Base-by-base conservation (phyloP, 768 basidiomycete species). In the Udeniomyces megalosporus region DNA sequence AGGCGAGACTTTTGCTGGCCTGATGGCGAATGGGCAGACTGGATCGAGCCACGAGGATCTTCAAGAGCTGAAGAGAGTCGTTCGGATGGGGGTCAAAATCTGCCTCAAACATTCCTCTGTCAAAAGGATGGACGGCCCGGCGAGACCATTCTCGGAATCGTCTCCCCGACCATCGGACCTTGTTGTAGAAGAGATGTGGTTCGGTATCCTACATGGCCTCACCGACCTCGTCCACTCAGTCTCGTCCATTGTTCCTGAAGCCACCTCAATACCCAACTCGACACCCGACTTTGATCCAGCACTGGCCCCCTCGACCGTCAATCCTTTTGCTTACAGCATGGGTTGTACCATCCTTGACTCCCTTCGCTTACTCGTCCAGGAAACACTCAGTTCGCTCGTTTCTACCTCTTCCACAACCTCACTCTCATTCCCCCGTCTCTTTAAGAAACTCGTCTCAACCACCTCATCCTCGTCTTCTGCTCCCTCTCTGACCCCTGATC, bases 401-500 rank as follows among this genome's bases (percentile, higher is more conserved):
- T 84, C 88, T n/a, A 80, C 85, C 51, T 84, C 84, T 50, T 84
- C 88, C 0, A 82, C 85, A 0, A 80, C 80, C 17, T 79, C 82
- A 0, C 79, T 95, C 4, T 93, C 91, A 0, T 93, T 99, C 71
- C 92, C 95, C 26, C 81, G 82, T 22, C 76, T 99, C 10, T 93
- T 99, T 80, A 90, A 87, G 68, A 82, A 90, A 6, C 80, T 97
- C 4, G 88, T 96, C 45, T 84, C 89, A 67, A 80, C 84, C 1
- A 78, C 82, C 4, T 76, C 82, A 1, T 72, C 76, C 31, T 72
- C 77, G 51, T 63, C 52, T 24, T 75, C 80, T 3, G 75, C 81
- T 76, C 78, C 26, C 79, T 81, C 35, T 81, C 82, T 14, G n/a
- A 31, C 14, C 14, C 42, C 24, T 24, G 52, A 26, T 17, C 35